Conservation (phyloP, 495 filamentous ascomycete genomes). For the Annulohypoxylon stygium region DNA sequence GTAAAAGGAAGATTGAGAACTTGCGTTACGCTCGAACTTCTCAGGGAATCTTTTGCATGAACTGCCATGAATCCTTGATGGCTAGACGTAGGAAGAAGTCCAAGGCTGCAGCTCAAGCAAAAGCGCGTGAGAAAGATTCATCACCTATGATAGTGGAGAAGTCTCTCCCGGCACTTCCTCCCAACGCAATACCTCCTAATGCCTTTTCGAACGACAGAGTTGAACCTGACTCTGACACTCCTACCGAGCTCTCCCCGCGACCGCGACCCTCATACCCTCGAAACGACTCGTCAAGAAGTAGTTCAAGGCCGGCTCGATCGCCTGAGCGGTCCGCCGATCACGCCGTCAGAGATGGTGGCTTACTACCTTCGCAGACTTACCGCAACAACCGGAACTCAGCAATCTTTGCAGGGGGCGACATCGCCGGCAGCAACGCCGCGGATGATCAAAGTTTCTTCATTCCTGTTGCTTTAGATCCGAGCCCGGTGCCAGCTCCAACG, state of each 20-base stretch:
- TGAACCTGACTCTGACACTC: slow-evolving; percentile 80
- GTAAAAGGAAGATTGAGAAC: slow-evolving; percentile 98
- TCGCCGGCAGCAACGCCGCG: slow-evolving; percentile 58
- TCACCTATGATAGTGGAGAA: slow-evolving; percentile 86
- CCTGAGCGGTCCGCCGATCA: slow-evolving; percentile 60
- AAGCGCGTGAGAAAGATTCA: slow-evolving; percentile 70
- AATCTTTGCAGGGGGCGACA: slow-evolving; percentile 71
- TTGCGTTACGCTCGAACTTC: slow-evolving; percentile 97
- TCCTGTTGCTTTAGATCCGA: slow-evolving; percentile 90
- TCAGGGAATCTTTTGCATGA: slow-evolving; percentile 99
- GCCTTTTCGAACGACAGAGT: slow-evolving; percentile 75
- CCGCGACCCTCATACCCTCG: slow-evolving; percentile 66
- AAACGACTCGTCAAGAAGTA: slow-evolving; percentile 64
- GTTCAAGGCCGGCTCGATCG: slow-evolving; percentile 63
- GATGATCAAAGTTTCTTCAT: slow-evolving; percentile 86
- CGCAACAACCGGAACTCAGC: slow-evolving; percentile 80
- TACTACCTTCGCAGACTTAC: slow-evolving; percentile 82
- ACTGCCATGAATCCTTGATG: slow-evolving; percentile 99
- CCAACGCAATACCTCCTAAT: slow-evolving; percentile 72
- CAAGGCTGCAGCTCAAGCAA: slow-evolving; percentile 71
- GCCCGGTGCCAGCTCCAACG: slow-evolving; percentile 71
- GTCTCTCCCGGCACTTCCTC: slow-evolving; percentile 91
- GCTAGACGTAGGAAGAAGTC: slow-evolving; percentile 91
- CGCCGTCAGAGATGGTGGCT: slow-evolving; percentile 62
- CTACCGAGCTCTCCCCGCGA: slow-evolving; percentile 77